Base-by-base conservation (phyloP, 1,139 yeast species). In the Saccharomyces hybrid region DNA sequence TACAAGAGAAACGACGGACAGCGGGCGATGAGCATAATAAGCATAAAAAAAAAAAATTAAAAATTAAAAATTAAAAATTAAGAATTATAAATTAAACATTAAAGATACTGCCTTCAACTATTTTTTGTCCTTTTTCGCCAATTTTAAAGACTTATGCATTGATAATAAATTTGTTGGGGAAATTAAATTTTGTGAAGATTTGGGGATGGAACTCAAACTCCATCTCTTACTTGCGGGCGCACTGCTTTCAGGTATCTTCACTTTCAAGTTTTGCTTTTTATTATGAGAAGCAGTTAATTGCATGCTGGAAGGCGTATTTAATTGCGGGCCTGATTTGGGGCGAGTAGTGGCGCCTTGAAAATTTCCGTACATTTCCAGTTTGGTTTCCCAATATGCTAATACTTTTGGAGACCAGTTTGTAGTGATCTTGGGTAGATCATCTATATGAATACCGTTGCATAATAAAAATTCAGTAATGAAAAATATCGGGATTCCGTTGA, bases 401-500 rank as follows among this genome's bases (percentile, higher is more conserved):
- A 61, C 62, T 8, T 57, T 54, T 20, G 52, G 52, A 14, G 63
- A 51, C 50, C 59, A 57, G 5, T 49, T 44, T 23, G 52, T 26
- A n/a, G 54, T 42, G 9, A 57, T 51, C 41, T 52, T 25, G 13
- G 61, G 58, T 28, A 56, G 9, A 20, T 54, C 52, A 38, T 64
- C 68, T 77, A 13, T 62, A 5, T 59, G 57, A 46, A 66, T 50
- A 3, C 95, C 95, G 68, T 88, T 87, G 58, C 86, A 75, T 2
- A 85, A 63, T 13, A 91, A 72, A 42, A 88, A 73, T 64, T 90
- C 97, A 0, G 96, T 82, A 25, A 87, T 73, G n/a, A 86, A 84
- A 70, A 85, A 90, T 54, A 78, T 54, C 60, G 79, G 61, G 66
- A 68, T 56, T 8, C 61, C 60, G 2, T 63, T 56, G 1, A 62